Conservation (phyloP, 495 filamentous ascomycete species). For the Talaromyces stipitatus region DNA sequence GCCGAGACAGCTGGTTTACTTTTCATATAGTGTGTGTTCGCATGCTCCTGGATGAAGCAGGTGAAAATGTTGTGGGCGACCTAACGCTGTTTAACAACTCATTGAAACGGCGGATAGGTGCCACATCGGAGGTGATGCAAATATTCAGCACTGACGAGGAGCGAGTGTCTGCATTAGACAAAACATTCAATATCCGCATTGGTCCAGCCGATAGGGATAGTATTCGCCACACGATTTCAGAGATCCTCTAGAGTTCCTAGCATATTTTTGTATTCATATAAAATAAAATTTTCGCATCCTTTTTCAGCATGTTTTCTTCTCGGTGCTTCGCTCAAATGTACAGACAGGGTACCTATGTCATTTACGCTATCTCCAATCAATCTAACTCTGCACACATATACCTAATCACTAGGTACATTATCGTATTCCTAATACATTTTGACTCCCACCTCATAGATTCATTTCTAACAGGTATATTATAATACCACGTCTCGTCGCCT, state of each 20-base stretch:
- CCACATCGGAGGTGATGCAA: conserved; percentile 8
- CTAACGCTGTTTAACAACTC: conserved; percentile 43
- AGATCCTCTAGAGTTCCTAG: conserved; percentile 6
- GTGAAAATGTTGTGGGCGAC: conserved; percentile 41
- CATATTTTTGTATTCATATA: not conserved
- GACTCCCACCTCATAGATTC: no score
- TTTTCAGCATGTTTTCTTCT: not conserved
- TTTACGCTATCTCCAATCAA: no score
- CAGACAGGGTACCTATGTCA: no score
- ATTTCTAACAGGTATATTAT: no score
- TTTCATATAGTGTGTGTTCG: conserved; percentile 36
- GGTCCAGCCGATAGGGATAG: conserved; percentile 5
- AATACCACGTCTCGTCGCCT: no score
- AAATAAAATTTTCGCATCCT: no score
- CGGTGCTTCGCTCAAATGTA: no score
- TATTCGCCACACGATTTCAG: conserved; percentile 10
- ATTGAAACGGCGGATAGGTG: conserved; percentile 40
- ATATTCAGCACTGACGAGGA: conserved; percentile 10
- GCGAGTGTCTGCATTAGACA: conserved; percentile 11
- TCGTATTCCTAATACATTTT: no score
- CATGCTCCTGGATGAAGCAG: conserved; percentile 37
- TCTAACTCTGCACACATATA: no score
- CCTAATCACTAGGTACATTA: no score
- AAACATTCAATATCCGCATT: conserved; percentile 9
- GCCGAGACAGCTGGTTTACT: conserved; percentile 39